Base-by-base conservation (phyloP, 2,329 filamentous ascomycete species). In the Hortaea werneckii region DNA sequence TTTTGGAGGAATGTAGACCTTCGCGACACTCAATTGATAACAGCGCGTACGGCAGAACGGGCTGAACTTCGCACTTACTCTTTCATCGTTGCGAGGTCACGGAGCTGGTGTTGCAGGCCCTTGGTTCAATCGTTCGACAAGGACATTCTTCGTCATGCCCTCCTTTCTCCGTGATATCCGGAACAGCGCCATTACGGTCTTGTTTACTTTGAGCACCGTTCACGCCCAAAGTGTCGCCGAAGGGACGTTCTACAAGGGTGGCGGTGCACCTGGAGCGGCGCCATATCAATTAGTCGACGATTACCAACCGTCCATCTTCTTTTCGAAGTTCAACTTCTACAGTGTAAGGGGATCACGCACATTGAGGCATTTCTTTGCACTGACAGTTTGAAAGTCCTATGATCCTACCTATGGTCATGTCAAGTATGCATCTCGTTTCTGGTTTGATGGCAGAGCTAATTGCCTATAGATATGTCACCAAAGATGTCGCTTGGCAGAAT, bases 381-480 rank as follows among this genome's bases (percentile, higher is more conserved):
- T 20, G 4, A 20, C 2, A 20, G 4, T 7, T 27, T 12, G 28
- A 3, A 9, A 51, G 47, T 49, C 37, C 3, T 54, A 53, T 10
- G 63, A 65, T 48, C 62, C 59, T 4, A 65, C 63, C 6, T 53
- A 56, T 39, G 54, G 58, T 10, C 55, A 57, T 44, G 64, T 67
- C 2, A 58, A 65, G 48, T 73, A 67, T 52, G 67, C 71, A 45
- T 20, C 4, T 20, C 20, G 20, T 2, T 20, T 20, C 20, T 20
- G 4, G 20, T 4, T 9, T 35, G 2, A 35, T 35, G 32, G 32
- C 32, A 35, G 32, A 35, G 12, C 43, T 45, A 26, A 45, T 35
- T 13, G 7, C 6, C 1, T 58, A 1, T 40, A 54, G 43, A 46
- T 74, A 69, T 52, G 69, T 74, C 13, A 62, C 67, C 51, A 54